Conservation (phyloP, 495 filamentous ascomycete species). For the Neurospora pannonica region DNA sequence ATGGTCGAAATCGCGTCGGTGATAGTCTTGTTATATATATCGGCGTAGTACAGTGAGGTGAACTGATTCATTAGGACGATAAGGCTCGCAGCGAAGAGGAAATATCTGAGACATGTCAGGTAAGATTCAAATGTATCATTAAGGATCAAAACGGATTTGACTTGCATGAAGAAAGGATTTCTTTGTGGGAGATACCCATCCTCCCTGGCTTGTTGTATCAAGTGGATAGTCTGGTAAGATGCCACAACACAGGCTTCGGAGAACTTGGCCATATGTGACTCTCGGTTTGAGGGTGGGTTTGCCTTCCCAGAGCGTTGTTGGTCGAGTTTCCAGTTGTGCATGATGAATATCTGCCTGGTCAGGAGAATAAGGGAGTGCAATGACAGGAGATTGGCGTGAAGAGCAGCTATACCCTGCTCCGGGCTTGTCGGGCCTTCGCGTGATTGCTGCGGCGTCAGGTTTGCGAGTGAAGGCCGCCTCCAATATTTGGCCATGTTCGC, state of each 20-base stretch:
- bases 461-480: constrained; percentile 35
- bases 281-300: constrained; percentile 17
- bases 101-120: constrained; percentile 39
- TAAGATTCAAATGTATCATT: background rate
- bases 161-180: constrained; percentile 59
- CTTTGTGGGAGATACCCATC: constrained; percentile 53
- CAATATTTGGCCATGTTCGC: constrained; percentile 46
- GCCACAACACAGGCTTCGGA: constrained; percentile 63
- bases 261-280: constrained; percentile 49
- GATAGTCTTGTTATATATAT: constrained; percentile 46
- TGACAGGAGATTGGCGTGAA: constrained; percentile 61
- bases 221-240: constrained; percentile 55
- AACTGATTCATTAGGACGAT: constrained; percentile 63
- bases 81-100: constrained; percentile 62
- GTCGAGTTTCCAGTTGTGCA: constrained; percentile 27
- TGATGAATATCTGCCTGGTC: constrained; percentile 62
- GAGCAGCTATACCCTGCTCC: constrained; percentile 51
- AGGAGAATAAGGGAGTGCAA: constrained; percentile 67
- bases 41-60: constrained; percentile 49
- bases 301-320: constrained; percentile 22
- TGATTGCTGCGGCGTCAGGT: constrained; percentile 42
- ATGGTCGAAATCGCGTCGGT: constrained; percentile 52
- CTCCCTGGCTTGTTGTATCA: constrained; percentile 49
- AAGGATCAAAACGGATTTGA: background rate
- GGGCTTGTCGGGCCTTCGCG: constrained; percentile 32